Conservation (phyloP, 2,329 filamentous ascomycete species). For the Bipolaris zeicola region DNA sequence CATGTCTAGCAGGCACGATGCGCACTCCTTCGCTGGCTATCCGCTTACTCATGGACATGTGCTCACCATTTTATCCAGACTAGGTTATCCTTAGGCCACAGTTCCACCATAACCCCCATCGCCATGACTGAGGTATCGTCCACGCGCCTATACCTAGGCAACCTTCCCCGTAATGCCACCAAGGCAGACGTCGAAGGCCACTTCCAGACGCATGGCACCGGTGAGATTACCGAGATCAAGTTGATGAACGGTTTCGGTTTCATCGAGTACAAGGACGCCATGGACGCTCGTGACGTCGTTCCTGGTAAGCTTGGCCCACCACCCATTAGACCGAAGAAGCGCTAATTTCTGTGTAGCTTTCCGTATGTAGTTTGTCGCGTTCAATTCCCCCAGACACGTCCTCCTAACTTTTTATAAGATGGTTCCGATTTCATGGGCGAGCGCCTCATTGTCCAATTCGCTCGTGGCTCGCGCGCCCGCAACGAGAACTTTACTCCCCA, state of each 20-base stretch:
- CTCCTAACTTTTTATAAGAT: constrained; percentile 62
- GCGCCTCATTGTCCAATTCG: constrained; percentile 96
- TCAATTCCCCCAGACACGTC: background rate
- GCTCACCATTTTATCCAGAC: constrained; percentile 44
- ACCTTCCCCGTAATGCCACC: constrained; percentile 94
- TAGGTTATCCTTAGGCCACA: constrained; percentile 34
- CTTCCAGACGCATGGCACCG: constrained; percentile 93
- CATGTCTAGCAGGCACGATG: constrained; percentile 31
- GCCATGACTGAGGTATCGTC: constrained; percentile 85
- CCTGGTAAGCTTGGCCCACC: constrained; percentile 70
- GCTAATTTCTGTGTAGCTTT: constrained; percentile 55
- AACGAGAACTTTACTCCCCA: constrained; percentile 67
- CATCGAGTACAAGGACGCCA: constrained; percentile 98
- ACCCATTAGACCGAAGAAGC: constrained; percentile 5
- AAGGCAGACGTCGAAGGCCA: constrained; percentile 96
- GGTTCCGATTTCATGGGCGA: constrained; percentile 98
- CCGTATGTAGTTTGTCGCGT: constrained; percentile 54
- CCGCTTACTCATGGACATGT: constrained; percentile 32
- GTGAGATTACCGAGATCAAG: constrained; percentile 98
- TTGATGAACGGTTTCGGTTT: constrained; percentile 99
- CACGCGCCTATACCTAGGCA: constrained; percentile 95
- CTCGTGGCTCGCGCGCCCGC: constrained; percentile 76
- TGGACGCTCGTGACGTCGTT: constrained; percentile 98
- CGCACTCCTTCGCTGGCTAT: constrained; percentile 31
- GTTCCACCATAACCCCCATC: constrained; percentile 16